Conservation (phyloP, 2,329 filamentous ascomycete species). For the Hypoxylon sp. region DNA sequence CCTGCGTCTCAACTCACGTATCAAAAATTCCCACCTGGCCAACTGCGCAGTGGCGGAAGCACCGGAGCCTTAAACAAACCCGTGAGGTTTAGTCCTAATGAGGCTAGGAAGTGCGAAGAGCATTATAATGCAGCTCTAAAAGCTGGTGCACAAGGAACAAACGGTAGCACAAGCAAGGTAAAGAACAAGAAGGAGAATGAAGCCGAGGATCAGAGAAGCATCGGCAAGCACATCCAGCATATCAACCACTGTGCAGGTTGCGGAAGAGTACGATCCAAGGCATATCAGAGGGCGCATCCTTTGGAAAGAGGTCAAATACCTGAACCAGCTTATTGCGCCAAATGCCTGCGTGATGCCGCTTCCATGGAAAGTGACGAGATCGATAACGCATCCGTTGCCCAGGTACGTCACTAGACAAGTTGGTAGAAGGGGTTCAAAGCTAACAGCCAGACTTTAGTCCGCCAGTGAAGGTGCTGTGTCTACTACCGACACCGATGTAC, state of each 20-base stretch:
- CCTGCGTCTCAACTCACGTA: constrained; percentile 24
- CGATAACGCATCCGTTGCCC: constrained; percentile 6
- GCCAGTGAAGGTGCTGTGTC: neutral
- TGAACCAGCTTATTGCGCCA: constrained; percentile 43
- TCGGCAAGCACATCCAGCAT: constrained; percentile 46
- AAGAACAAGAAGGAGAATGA: neutral
- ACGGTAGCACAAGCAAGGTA: neutral
- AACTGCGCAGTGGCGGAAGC: neutral
- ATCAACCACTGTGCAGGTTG: constrained; percentile 47
- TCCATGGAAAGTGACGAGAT: constrained; percentile 12
- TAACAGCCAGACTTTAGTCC: constrained; percentile 26
- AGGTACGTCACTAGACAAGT: constrained; percentile 14
- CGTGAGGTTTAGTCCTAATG: constrained; percentile 15
- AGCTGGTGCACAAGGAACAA: constrained; percentile 4
- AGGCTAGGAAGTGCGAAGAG: constrained; percentile 35
- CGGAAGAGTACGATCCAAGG: constrained; percentile 45
- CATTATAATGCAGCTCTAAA: constrained; percentile 27
- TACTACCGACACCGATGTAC: constrained; percentile 26
- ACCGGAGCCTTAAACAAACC: neutral
- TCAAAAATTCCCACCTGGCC: constrained; percentile 2
- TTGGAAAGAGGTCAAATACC: constrained; percentile 48
- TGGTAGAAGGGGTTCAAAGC: neutral
- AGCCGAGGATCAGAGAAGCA: constrained; percentile 4
- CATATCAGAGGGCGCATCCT: constrained; percentile 46
- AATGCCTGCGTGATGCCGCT: constrained; percentile 40